These are phyloP conservation scores for Truncatella angustata DNA, from an alignment of 2,329 filamentous ascomycete species.

Conservation along the genomic window DNA sequence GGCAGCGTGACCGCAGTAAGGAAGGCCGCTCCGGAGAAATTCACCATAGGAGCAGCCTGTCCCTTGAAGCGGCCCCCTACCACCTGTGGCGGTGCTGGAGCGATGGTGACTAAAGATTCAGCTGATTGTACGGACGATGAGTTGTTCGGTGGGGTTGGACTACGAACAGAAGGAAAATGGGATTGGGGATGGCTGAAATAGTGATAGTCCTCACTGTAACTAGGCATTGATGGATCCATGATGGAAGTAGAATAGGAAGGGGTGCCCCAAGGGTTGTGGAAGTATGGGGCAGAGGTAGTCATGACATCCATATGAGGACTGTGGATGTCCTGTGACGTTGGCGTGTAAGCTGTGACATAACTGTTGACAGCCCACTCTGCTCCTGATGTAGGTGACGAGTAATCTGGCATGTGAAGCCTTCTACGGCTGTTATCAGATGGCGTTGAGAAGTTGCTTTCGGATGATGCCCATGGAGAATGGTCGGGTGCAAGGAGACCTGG, in stretches of 20 bases:
- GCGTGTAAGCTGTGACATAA: constrained; percentile 13
- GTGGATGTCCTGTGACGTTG: constrained; percentile 16
- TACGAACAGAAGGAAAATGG: constrained; percentile 45
- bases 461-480: constrained; percentile 40
- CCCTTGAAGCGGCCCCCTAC: constrained; percentile 40
- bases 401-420: constrained; percentile 15
- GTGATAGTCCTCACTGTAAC: constrained; percentile 30
- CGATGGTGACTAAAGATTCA: constrained; percentile 48
- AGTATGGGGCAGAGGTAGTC: constrained; percentile 25
- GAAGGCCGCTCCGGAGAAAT: constrained; percentile 32
- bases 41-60: constrained; percentile 31
- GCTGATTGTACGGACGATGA: constrained; percentile 41
- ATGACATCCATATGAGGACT: constrained; percentile 25
- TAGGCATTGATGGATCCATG: constrained; percentile 35
- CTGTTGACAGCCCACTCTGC: constrained; percentile 19
- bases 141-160: constrained; percentile 45
- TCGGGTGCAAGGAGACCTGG: constrained; percentile 32
- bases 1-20: constrained; percentile 36
- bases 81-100: constrained; percentile 36
- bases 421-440: constrained; percentile 35
- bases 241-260: constrained; percentile 23
- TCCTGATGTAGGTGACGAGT: constrained; percentile 19
- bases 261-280: constrained; percentile 22
- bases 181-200: constrained; percentile 35
- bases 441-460: constrained; percentile 48